These are phyloP conservation scores for Penicillium macrosclerotiorum DNA, from an alignment of 495 filamentous ascomycete species.

Conservation along the genomic window DNA sequence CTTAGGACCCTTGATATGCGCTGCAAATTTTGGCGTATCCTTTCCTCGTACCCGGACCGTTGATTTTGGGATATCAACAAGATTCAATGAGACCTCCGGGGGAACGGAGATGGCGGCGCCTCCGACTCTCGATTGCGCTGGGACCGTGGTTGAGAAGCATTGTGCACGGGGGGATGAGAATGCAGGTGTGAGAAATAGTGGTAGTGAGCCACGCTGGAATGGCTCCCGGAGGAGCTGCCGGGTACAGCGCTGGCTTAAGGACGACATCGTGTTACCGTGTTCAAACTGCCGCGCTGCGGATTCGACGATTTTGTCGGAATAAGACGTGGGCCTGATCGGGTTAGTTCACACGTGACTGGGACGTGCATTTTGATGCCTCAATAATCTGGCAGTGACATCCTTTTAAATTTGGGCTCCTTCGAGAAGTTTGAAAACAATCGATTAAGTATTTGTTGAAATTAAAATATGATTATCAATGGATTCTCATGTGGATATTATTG, in stretches of 20 bases:
- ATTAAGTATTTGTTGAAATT: too few species aligned
- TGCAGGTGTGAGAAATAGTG: conserved; percentile 72
- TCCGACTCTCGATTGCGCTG: conserved; percentile 75
- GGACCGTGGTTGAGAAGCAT: conserved; percentile 69
- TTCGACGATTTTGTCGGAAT: conserved; percentile 38
- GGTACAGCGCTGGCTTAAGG: conserved; percentile 40
- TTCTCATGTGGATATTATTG: too few species aligned
- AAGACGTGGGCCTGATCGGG: conserved; percentile 20
- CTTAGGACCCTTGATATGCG: conserved; percentile 72
- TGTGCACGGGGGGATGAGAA: conserved; percentile 56
- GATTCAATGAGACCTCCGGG: conserved; percentile 69
- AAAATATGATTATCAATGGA: too few species aligned
- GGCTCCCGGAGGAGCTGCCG: conserved; percentile 41
- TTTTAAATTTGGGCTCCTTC: too few species aligned
- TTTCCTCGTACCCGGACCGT: conserved; percentile 50
- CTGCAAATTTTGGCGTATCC: conserved; percentile 52
- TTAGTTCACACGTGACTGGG: conserved; percentile 35
- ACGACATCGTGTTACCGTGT: conserved; percentile 34
- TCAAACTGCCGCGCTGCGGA: conserved; percentile 27
- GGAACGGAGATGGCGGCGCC: conserved; percentile 78
- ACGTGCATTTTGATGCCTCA: neutral
- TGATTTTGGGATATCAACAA: conserved; percentile 56
- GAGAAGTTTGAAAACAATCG: too few species aligned
- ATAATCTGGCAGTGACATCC: neutral
- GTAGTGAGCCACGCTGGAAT: conserved; percentile 44